phyloP scores from a whole-genome alignment of 2,329 filamentous ascomycete species.

The Biscogniauxia mediterranea region DNA sequence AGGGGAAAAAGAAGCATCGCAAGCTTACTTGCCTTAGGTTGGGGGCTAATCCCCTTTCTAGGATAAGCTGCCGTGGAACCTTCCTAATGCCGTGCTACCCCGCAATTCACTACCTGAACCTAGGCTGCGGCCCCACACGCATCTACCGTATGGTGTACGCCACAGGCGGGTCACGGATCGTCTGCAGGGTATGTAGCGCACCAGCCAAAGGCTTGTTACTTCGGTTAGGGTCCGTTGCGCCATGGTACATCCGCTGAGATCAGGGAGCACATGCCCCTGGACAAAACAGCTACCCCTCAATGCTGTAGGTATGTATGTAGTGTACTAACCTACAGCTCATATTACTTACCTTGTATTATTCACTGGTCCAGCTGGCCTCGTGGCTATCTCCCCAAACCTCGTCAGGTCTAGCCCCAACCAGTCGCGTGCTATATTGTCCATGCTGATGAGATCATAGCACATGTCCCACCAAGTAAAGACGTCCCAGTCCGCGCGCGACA shows the following conservation, averaged over 20 bases:
- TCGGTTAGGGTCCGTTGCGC: neutral
- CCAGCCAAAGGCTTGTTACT: neutral
- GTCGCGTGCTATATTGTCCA: neutral
- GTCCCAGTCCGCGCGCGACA: neutral
- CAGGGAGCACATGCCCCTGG: neutral
- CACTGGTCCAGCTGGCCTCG: neutral
- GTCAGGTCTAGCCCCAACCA: neutral
- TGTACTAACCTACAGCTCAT: no score
- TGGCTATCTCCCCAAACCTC: neutral
- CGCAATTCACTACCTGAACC: slow-evolving; percentile 17
- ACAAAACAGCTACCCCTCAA: neutral
- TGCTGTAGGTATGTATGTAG: neutral
- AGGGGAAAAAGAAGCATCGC: no score
- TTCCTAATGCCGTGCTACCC: slow-evolving; percentile 22
- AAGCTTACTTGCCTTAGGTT: neutral
- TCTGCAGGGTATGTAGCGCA: neutral
- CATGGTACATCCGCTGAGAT: neutral
- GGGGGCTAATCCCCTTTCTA: neutral
- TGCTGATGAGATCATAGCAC: neutral
- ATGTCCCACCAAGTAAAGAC: neutral
- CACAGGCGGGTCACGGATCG: neutral
- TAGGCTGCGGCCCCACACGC: neutral
- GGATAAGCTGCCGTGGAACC: neutral
- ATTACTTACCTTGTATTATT: neutral
- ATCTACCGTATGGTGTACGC: neutral